A percentile compares a stretch with the other conserved stretches of the same genome.
These are phyloP conservation scores for Amphibolis antarctica DNA, from an alignment of 106 monocot species.

Conservation along the genomic window DNA sequence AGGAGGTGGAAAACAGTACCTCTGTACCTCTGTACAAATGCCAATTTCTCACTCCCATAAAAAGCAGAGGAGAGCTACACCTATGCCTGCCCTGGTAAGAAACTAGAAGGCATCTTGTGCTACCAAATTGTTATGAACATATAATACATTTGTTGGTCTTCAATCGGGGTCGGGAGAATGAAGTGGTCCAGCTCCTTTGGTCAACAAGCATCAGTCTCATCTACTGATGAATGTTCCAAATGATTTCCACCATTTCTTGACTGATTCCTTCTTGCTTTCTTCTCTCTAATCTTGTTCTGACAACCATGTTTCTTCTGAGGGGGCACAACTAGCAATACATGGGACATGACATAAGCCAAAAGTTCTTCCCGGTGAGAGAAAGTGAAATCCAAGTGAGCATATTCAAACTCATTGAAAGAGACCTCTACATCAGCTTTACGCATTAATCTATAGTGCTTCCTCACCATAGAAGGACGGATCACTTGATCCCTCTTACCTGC, in stretches of 20 bases:
- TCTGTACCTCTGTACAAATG: constrained; percentile 1
- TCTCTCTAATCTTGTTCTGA: constrained; percentile 18
- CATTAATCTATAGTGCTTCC: constrained; percentile 83
- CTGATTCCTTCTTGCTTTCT: constrained; percentile 21
- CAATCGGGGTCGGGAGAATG: background rate
- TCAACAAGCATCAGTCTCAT: background rate
- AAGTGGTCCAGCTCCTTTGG: background rate
- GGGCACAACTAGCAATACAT: constrained; percentile 35
- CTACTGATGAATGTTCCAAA: background rate
- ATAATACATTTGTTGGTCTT: background rate
- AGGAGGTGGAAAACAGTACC: background rate
- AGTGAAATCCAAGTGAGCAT: constrained; percentile 91
- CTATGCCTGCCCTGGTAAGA: background rate
- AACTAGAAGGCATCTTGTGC: background rate
- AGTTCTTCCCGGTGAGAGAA: constrained; percentile 94
- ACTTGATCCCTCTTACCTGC: constrained; percentile 82
- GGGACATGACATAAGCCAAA: constrained; percentile 80
- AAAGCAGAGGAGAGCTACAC: background rate
- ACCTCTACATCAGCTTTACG: constrained; percentile 54
- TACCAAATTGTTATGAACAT: background rate
- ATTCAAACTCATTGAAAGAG: constrained; percentile 78
- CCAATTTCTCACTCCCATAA: background rate
- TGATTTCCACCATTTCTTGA: background rate
- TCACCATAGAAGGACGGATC: constrained; percentile 83
- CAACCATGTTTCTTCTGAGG: constrained; percentile 9